These are phyloP conservation scores for Pseudogymnoascus sp. DNA, from an alignment of 2,329 filamentous ascomycete genomes.

Conservation along the genomic window DNA sequence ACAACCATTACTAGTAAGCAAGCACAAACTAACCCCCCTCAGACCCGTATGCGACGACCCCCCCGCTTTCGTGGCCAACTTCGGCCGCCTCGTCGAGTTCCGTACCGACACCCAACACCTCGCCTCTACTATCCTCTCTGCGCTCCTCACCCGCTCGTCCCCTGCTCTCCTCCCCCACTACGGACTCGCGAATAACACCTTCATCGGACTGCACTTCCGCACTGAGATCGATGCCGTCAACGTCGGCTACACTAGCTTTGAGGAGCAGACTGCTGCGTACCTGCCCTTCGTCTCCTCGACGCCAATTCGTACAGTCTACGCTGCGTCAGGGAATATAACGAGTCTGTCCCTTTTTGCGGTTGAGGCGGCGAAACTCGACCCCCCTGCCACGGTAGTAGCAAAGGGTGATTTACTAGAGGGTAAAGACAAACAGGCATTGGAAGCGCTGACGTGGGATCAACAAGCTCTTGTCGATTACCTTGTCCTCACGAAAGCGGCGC, in stretches of 20 bases:
- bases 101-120: not conserved
- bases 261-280: conserved; percentile 33
- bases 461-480: conserved; percentile 44
- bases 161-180: not conserved
- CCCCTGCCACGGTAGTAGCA: conserved; percentile 32
- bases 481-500: conserved; percentile 36
- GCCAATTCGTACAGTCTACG: conserved; percentile 33
- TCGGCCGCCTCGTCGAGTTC: conserved; percentile 1
- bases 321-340: conserved; percentile 35
- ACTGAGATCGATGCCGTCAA: conserved; percentile 19
- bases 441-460: conserved; percentile 40
- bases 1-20: no score
- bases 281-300: conserved; percentile 28
- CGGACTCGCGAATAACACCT: not conserved
- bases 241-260: conserved; percentile 24
- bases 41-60: not conserved
- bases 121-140: not conserved
- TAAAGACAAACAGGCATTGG: conserved; percentile 30
- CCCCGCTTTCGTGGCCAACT: not conserved
- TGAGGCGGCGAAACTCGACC: conserved; percentile 29
- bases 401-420: conserved; percentile 37
- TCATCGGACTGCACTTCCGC: not conserved
- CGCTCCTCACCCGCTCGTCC: not conserved
- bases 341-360: conserved; percentile 32
- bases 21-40: not conserved